These are phyloP conservation scores for Dunaliella primolecta DNA, from an alignment of 139 green algal species.

Conservation along the genomic window DNA sequence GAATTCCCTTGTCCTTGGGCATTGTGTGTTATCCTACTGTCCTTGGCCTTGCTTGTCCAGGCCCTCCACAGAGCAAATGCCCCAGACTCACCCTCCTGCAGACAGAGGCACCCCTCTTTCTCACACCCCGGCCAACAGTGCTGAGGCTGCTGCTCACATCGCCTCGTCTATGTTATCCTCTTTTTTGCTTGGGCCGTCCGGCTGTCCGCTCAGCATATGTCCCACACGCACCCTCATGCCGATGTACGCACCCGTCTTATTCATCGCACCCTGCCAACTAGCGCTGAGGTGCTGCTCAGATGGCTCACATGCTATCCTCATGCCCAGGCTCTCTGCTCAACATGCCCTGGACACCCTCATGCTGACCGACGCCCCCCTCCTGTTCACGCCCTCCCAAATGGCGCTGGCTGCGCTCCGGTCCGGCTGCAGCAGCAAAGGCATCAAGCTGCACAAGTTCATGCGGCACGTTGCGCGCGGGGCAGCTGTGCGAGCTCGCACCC, in stretches of 20 bases:
- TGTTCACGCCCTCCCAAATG: slow-evolving; percentile 19
- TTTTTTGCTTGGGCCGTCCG: too few relatives aligned
- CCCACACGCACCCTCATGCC: not conserved
- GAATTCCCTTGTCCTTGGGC: too few relatives aligned
- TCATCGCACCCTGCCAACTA: too few relatives aligned
- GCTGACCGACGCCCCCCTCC: slow-evolving; percentile 66
- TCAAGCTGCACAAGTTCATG: not conserved
- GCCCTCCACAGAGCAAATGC: not conserved
- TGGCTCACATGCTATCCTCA: not conserved
- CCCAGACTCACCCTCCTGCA: not conserved
- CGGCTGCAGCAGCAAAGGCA: not conserved
- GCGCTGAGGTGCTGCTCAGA: too few relatives aligned
- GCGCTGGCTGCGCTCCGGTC: slow-evolving; percentile 34
- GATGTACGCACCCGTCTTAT: not conserved
- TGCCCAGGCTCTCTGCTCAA: not conserved
- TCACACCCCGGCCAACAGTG: not conserved
- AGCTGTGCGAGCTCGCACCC: not conserved
- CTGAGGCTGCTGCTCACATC: too few relatives aligned
- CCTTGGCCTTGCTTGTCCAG: not conserved
- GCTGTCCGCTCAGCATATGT: too few relatives aligned
- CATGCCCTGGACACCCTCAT: slow-evolving; percentile 61
- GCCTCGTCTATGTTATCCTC: too few relatives aligned
- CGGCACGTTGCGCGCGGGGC: not conserved
- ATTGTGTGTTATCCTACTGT: not conserved
- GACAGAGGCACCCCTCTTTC: not conserved